These are phyloP conservation scores for Carex myosuroides DNA, from an alignment of 176 grass and related monocot species.

Conservation along the genomic window DNA sequence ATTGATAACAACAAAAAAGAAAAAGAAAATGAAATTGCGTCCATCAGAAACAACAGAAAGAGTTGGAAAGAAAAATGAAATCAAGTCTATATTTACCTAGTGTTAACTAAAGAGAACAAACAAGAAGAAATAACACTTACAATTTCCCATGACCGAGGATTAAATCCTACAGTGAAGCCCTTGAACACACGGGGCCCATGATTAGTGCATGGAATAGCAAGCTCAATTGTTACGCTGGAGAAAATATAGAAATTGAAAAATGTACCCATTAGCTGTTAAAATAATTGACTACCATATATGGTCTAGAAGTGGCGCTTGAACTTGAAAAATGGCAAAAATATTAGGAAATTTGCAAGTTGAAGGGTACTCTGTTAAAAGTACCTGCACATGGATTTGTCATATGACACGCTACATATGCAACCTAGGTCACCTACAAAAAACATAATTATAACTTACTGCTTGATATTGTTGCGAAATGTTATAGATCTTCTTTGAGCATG, in stretches of 20 bases:
- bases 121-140: conserved; percentile 34
- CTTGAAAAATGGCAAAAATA: conserved; percentile 15
- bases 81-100: not conserved
- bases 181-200: conserved; percentile 63
- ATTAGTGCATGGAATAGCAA: conserved; percentile 71
- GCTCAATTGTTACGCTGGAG: conserved; percentile 51
- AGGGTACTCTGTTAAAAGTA: conserved; percentile 28
- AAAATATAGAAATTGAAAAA: conserved; percentile 27
- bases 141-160: conserved; percentile 81
- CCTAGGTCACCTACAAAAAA: conserved; percentile 53
- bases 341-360: not conserved
- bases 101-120: conserved; percentile 1
- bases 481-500: not conserved
- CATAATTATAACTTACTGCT: not conserved
- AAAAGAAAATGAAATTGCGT: conserved; percentile 11
- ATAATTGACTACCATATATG: not conserved
- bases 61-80: not conserved
- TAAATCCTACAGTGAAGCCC: conserved; percentile 85
- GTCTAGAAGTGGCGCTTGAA: not conserved
- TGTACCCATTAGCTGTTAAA: not conserved
- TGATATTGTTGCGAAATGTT: not conserved
- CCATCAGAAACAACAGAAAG: not conserved
- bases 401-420: conserved; percentile 69
- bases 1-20: not conserved
- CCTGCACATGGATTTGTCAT: conserved; percentile 75